Evolutionary conservation across 495 filamentous ascomycete genomes (phyloP), one percentile per base, ranked within the genome.

Genomic region (Tuber aestivum): DNA sequence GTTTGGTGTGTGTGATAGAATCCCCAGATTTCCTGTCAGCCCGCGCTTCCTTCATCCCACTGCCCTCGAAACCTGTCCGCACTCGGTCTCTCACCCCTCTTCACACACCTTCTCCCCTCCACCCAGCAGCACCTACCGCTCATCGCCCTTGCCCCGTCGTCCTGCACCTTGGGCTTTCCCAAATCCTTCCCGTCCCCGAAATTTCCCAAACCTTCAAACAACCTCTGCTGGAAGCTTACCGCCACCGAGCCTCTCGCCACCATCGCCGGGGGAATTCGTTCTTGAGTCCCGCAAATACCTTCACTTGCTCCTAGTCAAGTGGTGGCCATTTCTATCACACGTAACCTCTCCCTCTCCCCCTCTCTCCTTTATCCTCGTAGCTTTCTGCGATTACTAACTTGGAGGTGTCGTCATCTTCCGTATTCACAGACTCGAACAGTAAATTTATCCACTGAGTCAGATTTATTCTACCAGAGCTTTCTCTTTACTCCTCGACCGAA

Each of bases 1-100:
- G 56, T 65, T 65, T 65, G 56, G 56, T 65, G 56, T 65, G 56
- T 65, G 56, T 65, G 56, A 65, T 65, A 65, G 50, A 61, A 61
- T 27, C 27, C 56, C 56, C 27, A 65, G 56, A 65, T 35, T 65
- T 65, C 56, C 56, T 65, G n/a, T n/a, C 56, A 35, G 32, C 56
- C 27, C 56, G 27, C 32, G 56, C 56, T 65, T 65, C 27, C 56
- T 16, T 65, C 56, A 65, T 65, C 27, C 56, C 56, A 65, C 56
- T 65, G 3, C 56, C 56, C 56, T 35, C 56, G 56, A 65, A 8
- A 6, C 12, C 56, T 35, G 27, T 65, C 56, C 56, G 27, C 27
- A 10, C 27, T 35, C 56, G 14, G 56, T 35, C 27, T 18, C 56
- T 32, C 56, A 65, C 56, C 56, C 56, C 27, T 65, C 56, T 65